phyloP scores from a whole-genome alignment of 2,329 filamentous ascomycete genomes.

The Sporothrix pseudoabietina region DNA sequence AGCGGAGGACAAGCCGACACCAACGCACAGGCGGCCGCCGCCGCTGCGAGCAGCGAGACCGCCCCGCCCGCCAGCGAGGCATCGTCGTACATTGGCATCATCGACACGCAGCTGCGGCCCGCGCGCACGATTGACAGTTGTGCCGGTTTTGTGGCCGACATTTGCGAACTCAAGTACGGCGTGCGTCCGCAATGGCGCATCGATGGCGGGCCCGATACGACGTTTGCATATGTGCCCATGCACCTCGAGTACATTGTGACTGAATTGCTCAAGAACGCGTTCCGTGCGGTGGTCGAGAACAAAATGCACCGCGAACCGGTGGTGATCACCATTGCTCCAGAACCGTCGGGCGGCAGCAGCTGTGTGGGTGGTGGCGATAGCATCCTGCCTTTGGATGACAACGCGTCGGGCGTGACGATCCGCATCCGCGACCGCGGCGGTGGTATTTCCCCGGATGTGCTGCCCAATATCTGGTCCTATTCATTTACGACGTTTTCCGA shows the following conservation, averaged over 20 bases:
- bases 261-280: constrained; percentile 94
- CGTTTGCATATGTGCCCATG: constrained; percentile 90
- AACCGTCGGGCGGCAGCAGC: constrained; percentile 47
- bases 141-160: constrained; percentile 88
- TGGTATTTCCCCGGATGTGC: constrained; percentile 81
- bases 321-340: constrained; percentile 86
- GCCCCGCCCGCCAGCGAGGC: neutral
- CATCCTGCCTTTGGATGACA: constrained; percentile 62
- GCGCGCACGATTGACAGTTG: constrained; percentile 80
- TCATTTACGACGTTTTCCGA: constrained; percentile 94
- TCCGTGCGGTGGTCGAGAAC: constrained; percentile 86
- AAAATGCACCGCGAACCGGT: constrained; percentile 78
- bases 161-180: constrained; percentile 95
- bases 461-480: constrained; percentile 93
- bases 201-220: constrained; percentile 82
- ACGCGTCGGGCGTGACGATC: constrained; percentile 85
- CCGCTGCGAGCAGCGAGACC: neutral
- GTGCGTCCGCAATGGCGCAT: constrained; percentile 78
- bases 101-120: constrained; percentile 85
- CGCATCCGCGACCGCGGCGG: constrained; percentile 94
- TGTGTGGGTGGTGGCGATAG: constrained; percentile 36
- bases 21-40: constrained; percentile 46
- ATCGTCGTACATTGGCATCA: constrained; percentile 80
- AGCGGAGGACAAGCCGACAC: constrained; percentile 35
- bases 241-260: constrained; percentile 98